A percentile compares a stretch with the other conserved stretches of the same genome.
Evolutionary conservation across 345 rosid species (phyloP).

Genomic region (Turritis glabra): DNA sequence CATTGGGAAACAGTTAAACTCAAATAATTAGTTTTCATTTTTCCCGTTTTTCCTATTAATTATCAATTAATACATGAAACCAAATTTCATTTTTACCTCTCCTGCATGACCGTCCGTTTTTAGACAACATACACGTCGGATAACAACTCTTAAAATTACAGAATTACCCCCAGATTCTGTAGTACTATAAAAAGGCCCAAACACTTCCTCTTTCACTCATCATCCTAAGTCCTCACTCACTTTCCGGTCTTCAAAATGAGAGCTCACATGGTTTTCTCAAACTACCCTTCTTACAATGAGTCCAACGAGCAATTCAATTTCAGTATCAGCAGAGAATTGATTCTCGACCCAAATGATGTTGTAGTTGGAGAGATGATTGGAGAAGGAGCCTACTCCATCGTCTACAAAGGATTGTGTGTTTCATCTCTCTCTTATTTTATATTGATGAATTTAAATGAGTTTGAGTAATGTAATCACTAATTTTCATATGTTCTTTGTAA

Average conservation of each 20-base stretch:
- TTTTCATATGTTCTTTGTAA: neutral
- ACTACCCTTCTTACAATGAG: neutral
- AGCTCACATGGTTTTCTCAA: neutral
- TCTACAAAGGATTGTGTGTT: slow-evolving; percentile 58
- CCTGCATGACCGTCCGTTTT: neutral
- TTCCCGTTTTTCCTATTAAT: neutral
- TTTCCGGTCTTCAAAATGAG: neutral
- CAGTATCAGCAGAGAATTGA: slow-evolving; percentile 41
- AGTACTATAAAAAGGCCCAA: neutral
- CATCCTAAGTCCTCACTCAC: neutral
- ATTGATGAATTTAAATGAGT: neutral
- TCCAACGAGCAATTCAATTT: slow-evolving; percentile 34
- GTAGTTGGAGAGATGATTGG: slow-evolving; percentile 45
- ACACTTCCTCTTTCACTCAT: neutral
- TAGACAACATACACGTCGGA: neutral
- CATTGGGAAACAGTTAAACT: neutral
- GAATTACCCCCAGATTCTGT: neutral
- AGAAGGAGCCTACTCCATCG: slow-evolving; percentile 51
- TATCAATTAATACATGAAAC: neutral
- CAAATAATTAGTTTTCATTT: neutral
- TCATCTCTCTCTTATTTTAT: neutral
- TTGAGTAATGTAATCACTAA: neutral
- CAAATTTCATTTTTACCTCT: neutral
- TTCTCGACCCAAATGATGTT: slow-evolving; percentile 46
- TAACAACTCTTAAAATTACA: neutral